Base-by-base conservation (phyloP, 306 rosid species). In the Lablab purpureus region DNA sequence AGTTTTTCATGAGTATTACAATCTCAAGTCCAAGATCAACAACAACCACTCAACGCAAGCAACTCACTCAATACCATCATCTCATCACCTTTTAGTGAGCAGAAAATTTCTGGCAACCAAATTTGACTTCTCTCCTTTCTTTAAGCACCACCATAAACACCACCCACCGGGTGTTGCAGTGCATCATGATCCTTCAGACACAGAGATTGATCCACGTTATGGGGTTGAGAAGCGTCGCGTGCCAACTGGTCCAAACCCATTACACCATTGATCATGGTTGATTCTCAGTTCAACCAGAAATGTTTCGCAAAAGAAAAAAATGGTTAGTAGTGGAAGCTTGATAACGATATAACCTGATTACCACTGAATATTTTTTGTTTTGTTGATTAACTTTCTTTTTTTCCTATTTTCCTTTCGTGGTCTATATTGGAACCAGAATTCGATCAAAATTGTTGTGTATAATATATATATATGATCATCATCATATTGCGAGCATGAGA, bases 191-290 rank as follows among this genome's bases (percentile, higher is more conserved):
- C 87, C 88, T 18, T 70, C 83, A 21, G 84, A 47, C 25, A 54
- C 19, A 3, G 85, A 87, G 84, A 86, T 91, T 46, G 99, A 94
- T 91, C 91, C 97, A 7, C 97, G 92, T 18, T 94, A 94, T 34
- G 97, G 99, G 1, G 93, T 92, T 14, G 90, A 92, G 84, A 94
- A 94, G 81, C 94, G 97, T 17, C 93, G 91, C 1, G 99, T 94
- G 36, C 99, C 99, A 18, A 92, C 91, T 0, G 99, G 99, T 84
- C 99, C 99, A 49, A 94, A 94, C 58, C 99, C 97, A 15, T 87
- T 94, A 80, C 99, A 94, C 92, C 97, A 94, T 78, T 89, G 89
- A 85, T 62, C 30, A 43, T 86, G 74, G 17, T 47, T 51, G 75
- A 52, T 56, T 71, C 65, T 67, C 67, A 55, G 5, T 56, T 75